Evolutionary conservation across 352 stramenopile genomes (phyloP), one percentile per base, ranked within the genome.

Genomic region (Blastocystis sp.): DNA sequence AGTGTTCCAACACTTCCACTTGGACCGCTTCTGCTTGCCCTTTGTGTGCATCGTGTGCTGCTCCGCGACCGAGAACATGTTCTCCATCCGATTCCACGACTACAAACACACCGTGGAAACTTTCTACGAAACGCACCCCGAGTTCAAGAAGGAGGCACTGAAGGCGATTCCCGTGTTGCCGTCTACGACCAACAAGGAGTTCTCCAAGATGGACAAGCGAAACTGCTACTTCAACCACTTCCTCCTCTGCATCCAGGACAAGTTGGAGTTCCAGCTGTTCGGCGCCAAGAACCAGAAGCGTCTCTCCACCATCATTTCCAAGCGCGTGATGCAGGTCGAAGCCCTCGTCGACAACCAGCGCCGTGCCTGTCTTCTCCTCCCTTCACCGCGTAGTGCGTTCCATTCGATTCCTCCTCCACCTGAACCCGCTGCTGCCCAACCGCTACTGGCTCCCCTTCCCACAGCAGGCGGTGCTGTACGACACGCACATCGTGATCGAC

Each of bases 61-160:
- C 38, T 42, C 28, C 42, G 17, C 6, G 42, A 40, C 28, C 38
- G 38, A 68, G 24, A 66, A 70, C 19, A 45, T 24, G 40, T 84
- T 84, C 66, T 68, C 52, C 17, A 68, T 84, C 24, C 7, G 57
- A 6, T 9, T 84, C 10, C 74, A 84, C 45, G 74, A 84, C 21
- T 68, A 70, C 45, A 24, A 68, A 52, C 45, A 63, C n/a, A 21
- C 34, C n/a, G 19, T 84, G 21, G 48, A 66, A 21, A 21, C 24
- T 2, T 24, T 45, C 11, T 66, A 84, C 42, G 52, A 68, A 38
- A 28, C 6, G 0, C 21, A 84, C 34, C 38, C 14, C 45, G 64
- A 21, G 3, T 21, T 40, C 1, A 14, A 71, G 48, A 57, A 57
- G 48, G 7, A 57, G 38, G 64, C 38, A 71, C 17, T 52, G 3